Base-by-base conservation (phyloP, 2,329 filamentous ascomycete species). In the Cladosporium sp. region DNA sequence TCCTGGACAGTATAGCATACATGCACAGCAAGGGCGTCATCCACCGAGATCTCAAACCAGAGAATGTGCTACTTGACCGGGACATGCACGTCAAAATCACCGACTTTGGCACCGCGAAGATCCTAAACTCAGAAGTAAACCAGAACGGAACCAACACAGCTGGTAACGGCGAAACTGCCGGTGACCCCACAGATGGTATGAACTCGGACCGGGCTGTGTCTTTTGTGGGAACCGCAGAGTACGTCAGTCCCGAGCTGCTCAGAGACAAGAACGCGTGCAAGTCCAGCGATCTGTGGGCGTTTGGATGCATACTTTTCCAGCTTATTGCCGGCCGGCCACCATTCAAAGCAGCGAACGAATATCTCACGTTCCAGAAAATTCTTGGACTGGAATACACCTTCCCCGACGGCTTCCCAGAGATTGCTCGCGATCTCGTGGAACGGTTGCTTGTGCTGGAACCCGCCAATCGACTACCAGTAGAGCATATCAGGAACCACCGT, bases 81-180 rank as follows among this genome's bases (percentile, higher is more conserved):
- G 90, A 96, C 74, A 96, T 97, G 91, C 92, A 98, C 74, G 89
- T 98, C 79, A 99, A 99, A 77, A 97, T 99, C 70, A 99, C 95
- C 8, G 95, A 99, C 79, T 99, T 99, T 75, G 95, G 95, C 49
- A 99, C 95, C 0, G 95, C 95, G n/a, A 98, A 97, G 77, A 87
- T 99, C 68, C 82, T 99, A 54, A 65, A 56, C 23, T 68, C 69
- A 13, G 89, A 89, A 59, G 76, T 79, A 32, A 78, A 76, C 39
- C 74, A 78, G 18, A 83, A 85, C 69, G 69, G 66, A 28, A 36
- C 46, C n/a, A 53, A 53, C 18, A 61, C 56, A 4, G 68, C 69
- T 14, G 65, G 51, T 26, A 65, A 71, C n/a, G 70, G 68, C 54
- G 78, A 66, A 5, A 71, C 74, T 10, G 67, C 77, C 46, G 80